A percentile compares a stretch with the other conserved stretches of the same genome.
phyloP scores from a whole-genome alignment of 805 yeast species.

The Hanseniaspora opuntiae region DNA sequence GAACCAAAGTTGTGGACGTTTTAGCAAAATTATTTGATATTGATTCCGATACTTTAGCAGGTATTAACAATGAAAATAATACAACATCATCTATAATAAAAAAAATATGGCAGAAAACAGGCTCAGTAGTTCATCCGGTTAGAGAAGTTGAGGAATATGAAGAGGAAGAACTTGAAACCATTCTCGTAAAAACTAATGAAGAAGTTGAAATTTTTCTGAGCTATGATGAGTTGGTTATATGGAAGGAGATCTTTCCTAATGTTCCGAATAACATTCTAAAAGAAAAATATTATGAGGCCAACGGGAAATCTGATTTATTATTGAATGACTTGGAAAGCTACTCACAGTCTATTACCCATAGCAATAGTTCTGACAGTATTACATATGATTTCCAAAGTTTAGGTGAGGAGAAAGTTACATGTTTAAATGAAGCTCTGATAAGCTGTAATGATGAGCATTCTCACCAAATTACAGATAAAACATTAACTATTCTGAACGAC shows the following conservation, averaged over 20 bases:
- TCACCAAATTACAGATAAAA: no score
- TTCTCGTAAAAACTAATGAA: background rate
- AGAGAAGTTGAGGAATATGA: background rate
- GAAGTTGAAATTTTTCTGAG: constrained; percentile 1
- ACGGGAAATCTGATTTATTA: background rate
- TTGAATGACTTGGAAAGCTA: background rate
- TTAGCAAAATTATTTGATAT: background rate
- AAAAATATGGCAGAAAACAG: background rate
- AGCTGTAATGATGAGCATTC: no score
- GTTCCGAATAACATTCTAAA: background rate
- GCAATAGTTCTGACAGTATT: no score
- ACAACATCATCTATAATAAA: background rate
- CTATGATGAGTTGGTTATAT: background rate
- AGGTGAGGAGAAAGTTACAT: no score
- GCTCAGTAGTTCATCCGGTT: background rate
- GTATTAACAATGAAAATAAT: background rate
- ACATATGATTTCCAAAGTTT: no score
- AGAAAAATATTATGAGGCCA: background rate
- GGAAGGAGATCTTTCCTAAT: constrained; percentile 4
- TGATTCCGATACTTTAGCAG: background rate
- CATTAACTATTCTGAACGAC: background rate
- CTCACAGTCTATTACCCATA: background rate
- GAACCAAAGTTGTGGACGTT: background rate
- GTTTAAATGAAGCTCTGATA: no score
- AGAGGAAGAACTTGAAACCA: background rate